phyloP scores from a whole-genome alignment of 768 basidiomycete species.

The Pleurotus cornucopiae region DNA sequence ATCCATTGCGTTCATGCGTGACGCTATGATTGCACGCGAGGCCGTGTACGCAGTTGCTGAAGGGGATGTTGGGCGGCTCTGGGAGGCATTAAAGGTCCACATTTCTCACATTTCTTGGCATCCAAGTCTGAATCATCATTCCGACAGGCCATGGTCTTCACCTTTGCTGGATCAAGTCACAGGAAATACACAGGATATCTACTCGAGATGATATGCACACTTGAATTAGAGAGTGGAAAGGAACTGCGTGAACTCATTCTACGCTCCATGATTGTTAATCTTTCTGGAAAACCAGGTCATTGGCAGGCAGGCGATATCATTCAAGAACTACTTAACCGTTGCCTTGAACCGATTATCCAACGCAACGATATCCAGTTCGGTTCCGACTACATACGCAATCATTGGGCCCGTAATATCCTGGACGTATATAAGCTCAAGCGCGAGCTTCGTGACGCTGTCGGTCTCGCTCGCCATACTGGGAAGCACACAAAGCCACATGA shows the following conservation, averaged over 20 bases:
- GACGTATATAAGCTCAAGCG: conserved; percentile 24
- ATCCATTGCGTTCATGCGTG: conserved; percentile 20
- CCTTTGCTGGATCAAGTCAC: conserved; percentile 28
- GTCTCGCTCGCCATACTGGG: conserved; percentile 14
- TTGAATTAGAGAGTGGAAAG: conserved; percentile 25
- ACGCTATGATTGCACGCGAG: conserved; percentile 22
- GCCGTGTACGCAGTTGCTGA: conserved; percentile 19
- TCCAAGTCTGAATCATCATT: neutral
- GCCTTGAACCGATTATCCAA: conserved; percentile 24
- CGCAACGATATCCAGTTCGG: conserved; percentile 25
- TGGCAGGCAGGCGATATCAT: conserved; percentile 23
- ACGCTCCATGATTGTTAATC: conserved; percentile 23
- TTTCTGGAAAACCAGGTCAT: conserved; percentile 17
- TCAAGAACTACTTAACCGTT: conserved; percentile 28
- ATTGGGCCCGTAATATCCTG: conserved; percentile 25
- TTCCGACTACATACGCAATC: conserved; percentile 20
- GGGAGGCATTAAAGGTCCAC: conserved; percentile 25
- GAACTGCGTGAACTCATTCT: conserved; percentile 19
- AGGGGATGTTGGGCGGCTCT: conserved; percentile 29
- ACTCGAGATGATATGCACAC: conserved; percentile 23
- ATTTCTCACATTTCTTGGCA: neutral
- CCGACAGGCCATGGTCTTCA: conserved; percentile 22
- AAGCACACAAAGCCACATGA: conserved; percentile 18
- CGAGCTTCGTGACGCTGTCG: conserved; percentile 19
- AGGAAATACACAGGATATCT: conserved; percentile 26